phyloP scores from a whole-genome alignment of 108 stramenopile species.

The Epithemia pelagica region DNA sequence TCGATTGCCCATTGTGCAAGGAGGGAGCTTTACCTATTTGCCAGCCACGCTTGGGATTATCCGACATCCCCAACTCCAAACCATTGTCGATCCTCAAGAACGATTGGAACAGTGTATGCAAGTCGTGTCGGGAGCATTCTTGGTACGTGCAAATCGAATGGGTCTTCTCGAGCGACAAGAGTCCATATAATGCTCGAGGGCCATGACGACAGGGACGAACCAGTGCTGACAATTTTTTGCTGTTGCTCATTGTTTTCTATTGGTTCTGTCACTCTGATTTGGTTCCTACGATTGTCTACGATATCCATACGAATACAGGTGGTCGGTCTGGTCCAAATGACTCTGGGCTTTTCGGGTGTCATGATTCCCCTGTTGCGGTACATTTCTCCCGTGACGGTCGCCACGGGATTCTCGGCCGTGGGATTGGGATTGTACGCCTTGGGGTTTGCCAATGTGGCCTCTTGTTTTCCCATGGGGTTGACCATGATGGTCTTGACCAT shows the following conservation, averaged over 20 bases:
- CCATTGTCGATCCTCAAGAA: constrained; percentile 16
- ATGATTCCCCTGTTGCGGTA: constrained; percentile 10
- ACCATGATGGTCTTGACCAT: constrained; percentile 12
- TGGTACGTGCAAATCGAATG: constrained; percentile 10
- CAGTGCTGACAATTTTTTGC: neutral
- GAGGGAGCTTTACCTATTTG: constrained; percentile 22
- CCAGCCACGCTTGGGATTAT: constrained; percentile 23
- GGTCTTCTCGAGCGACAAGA: too few species aligned
- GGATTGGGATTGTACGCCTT: constrained; percentile 21
- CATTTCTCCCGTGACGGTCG: constrained; percentile 26
- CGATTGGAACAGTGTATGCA: constrained; percentile 26
- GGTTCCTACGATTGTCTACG: neutral
- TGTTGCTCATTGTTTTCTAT: neutral
- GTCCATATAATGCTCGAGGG: too few species aligned
- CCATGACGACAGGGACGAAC: neutral
- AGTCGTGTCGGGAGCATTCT: constrained; percentile 21
- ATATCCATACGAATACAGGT: neutral
- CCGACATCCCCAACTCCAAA: constrained; percentile 17
- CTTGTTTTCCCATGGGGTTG: constrained; percentile 24
- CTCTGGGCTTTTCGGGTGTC: constrained; percentile 22
- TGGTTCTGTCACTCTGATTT: neutral
- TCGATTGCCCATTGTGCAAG: constrained; percentile 31
- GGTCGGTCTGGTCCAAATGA: constrained; percentile 16
- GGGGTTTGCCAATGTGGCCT: constrained; percentile 18
- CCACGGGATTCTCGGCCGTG: constrained; percentile 24